These are phyloP conservation scores for Sicyos edulis DNA, from an alignment of 306 rosid genomes.

Conservation along the genomic window DNA sequence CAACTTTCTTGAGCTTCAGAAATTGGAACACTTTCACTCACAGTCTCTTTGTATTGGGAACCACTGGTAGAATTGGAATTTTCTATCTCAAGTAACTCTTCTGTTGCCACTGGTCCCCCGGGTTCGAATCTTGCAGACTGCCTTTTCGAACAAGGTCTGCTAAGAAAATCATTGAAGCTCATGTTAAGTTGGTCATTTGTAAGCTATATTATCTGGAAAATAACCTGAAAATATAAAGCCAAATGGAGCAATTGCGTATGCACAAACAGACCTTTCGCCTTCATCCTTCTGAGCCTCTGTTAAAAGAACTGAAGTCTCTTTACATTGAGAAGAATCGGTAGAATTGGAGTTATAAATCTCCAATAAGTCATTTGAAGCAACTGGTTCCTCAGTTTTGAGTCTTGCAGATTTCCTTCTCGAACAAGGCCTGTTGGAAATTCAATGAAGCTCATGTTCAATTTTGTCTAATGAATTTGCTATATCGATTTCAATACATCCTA, in stretches of 20 bases:
- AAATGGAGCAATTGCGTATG: constrained; percentile 23
- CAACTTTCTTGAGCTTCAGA: constrained; percentile 33
- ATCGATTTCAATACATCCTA: constrained; percentile 20
- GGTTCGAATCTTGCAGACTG: constrained; percentile 37
- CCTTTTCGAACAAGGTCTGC: constrained; percentile 47
- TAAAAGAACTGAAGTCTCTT: constrained; percentile 21
- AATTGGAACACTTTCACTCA: constrained; percentile 23
- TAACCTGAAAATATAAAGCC: constrained; percentile 20
- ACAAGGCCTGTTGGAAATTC: constrained; percentile 33
- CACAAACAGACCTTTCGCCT: constrained; percentile 45
- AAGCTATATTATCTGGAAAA: constrained; percentile 22
- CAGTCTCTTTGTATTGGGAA: constrained; percentile 25
- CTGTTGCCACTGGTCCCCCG: constrained; percentile 33
- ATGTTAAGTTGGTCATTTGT: constrained; percentile 18
- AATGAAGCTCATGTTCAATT: constrained; percentile 19
- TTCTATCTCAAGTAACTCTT: constrained; percentile 39
- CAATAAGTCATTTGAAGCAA: constrained; percentile 37
- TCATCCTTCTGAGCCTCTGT: constrained; percentile 10
- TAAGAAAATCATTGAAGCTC: constrained; percentile 22
- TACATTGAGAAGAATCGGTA: constrained; percentile 31
- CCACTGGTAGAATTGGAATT: constrained; percentile 34
- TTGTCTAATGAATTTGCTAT: constrained; percentile 21
- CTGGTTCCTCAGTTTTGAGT: constrained; percentile 36
- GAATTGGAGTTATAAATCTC: constrained; percentile 32
- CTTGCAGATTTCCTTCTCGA: constrained; percentile 46